phyloP scores from a whole-genome alignment of 495 filamentous ascomycete genomes.

The Cercophora sp. region DNA sequence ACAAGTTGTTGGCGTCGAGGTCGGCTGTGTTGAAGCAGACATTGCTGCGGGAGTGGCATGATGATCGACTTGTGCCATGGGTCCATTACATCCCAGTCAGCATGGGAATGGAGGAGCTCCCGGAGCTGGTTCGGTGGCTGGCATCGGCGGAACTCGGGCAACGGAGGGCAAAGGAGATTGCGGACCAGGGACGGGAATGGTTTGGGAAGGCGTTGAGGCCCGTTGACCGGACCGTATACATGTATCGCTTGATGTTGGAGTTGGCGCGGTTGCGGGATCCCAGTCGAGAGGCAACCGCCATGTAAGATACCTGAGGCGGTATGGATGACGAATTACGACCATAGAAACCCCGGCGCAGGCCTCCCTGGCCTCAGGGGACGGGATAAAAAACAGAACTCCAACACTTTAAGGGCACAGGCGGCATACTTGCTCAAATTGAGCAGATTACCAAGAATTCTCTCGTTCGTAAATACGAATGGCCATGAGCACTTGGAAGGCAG shows the following conservation, averaged over 20 bases:
- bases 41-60: conserved; percentile 55
- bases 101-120: conserved; percentile 19
- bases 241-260: conserved; percentile 45
- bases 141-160: conserved; percentile 24
- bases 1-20: conserved; percentile 43
- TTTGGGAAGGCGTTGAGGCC: conserved; percentile 32
- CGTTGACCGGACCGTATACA: conserved; percentile 39
- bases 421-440: no score
- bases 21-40: conserved; percentile 44
- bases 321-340: no score
- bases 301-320: no score
- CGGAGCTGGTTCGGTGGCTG: conserved; percentile 39
- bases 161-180: conserved; percentile 35
- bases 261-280: conserved; percentile 24
- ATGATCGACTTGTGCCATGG: conserved; percentile 52
- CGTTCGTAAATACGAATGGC: no score
- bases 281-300: background rate
- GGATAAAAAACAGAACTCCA: no score
- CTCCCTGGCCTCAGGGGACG: no score
- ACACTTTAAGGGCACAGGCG: no score
- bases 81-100: conserved; percentile 42
- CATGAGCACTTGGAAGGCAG: no score
- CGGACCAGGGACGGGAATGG: conserved; percentile 43
- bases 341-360: no score
- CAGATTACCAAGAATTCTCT: no score